phyloP scores from a whole-genome alignment of 2,329 filamentous ascomycete species.

The Botryosphaeria dothidea region DNA sequence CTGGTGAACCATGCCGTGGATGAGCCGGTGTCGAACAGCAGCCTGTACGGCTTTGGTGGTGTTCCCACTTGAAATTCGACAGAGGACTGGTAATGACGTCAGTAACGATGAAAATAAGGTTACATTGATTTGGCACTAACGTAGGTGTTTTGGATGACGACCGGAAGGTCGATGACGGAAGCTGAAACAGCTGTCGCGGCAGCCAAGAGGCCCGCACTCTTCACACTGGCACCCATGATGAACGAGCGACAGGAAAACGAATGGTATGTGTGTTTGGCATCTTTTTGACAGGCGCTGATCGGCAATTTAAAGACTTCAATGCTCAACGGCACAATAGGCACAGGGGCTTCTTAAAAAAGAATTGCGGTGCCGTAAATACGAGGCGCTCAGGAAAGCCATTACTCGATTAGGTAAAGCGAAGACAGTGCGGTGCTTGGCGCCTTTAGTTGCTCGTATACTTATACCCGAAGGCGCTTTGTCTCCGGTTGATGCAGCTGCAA shows the following conservation, averaged over 20 bases:
- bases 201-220: neutral
- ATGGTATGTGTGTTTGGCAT: too few relatives aligned
- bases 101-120: neutral
- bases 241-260: neutral
- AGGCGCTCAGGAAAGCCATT: neutral
- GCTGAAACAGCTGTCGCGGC: slow-evolving; percentile 18
- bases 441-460: neutral
- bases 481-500: too few relatives aligned
- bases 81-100: slow-evolving; percentile 6
- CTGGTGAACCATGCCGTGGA: slow-evolving; percentile 23
- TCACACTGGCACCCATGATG: neutral
- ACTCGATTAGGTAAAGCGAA: neutral
- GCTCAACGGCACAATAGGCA: neutral
- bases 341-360: neutral
- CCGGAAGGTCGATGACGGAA: slow-evolving; percentile 23
- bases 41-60: slow-evolving; percentile 22
- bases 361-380: neutral
- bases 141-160: slow-evolving; percentile 21
- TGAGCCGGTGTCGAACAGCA: slow-evolving; percentile 26
- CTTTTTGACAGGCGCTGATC: neutral
- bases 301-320: neutral
- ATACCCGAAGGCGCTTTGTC: neutral
- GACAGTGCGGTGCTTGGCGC: neutral
- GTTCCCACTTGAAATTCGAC: slow-evolving; percentile 21
- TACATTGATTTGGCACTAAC: neutral